Percentiles rank a stretch among this genome's conserved stretches.
Conservation (phyloP, 805 yeast species). For the Candida silvatica region DNA sequence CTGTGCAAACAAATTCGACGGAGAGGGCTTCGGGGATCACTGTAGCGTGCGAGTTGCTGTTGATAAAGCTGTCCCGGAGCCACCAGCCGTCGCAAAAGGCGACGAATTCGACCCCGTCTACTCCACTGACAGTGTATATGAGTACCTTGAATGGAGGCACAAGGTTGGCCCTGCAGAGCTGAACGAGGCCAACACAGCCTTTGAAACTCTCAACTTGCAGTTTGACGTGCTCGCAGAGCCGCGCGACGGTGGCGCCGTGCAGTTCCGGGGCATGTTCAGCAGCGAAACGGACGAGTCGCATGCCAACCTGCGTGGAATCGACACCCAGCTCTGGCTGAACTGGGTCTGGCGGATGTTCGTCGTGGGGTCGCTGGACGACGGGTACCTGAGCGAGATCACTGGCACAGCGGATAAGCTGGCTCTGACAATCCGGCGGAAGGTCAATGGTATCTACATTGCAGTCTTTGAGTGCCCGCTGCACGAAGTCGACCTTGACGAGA, state of each 20-base stretch:
- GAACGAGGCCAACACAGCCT: not conserved
- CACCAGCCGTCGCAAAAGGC: too few relatives aligned
- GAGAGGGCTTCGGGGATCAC: too few relatives aligned
- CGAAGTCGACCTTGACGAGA: not conserved
- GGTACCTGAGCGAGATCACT: too few relatives aligned
- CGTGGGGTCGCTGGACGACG: slow-evolving; percentile 1
- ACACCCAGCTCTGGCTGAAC: not conserved
- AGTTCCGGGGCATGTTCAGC: not conserved
- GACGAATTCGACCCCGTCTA: too few relatives aligned
- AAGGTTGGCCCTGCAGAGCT: not conserved
- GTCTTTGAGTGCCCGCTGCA: not conserved
- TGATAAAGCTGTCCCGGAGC: too few relatives aligned
- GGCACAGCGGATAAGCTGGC: not conserved
- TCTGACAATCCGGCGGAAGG: not conserved
- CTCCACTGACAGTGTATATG: not conserved
- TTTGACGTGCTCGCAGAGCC: slow-evolving; percentile 1
- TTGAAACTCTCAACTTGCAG: not conserved
- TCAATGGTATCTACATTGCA: slow-evolving; percentile 1
- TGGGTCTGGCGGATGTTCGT: slow-evolving; percentile 2
- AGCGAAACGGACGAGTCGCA: not conserved
- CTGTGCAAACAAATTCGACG: too few relatives aligned
- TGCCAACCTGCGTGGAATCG: not conserved
- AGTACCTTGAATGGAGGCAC: not conserved
- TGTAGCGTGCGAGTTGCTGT: too few relatives aligned
- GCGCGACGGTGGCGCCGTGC: not conserved